phyloP scores from a whole-genome alignment of 345 rosid genomes.

The Anacardium occidentale region DNA sequence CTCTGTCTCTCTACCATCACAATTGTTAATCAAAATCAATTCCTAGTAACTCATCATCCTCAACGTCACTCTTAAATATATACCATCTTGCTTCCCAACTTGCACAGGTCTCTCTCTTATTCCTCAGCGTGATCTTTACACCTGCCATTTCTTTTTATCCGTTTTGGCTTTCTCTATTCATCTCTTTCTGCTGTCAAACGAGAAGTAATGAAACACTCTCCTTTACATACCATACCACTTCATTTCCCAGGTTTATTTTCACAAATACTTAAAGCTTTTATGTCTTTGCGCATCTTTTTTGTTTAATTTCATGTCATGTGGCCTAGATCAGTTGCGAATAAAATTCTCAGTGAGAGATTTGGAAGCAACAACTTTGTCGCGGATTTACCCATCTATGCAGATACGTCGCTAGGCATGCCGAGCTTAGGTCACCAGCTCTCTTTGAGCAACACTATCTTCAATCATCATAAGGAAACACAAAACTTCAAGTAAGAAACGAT shows the following conservation, averaged over 20 bases:
- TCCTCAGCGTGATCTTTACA: constrained; percentile 31
- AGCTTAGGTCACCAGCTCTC: constrained; percentile 34
- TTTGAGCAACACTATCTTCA: constrained; percentile 26
- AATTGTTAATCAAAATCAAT: neutral
- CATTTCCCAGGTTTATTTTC: neutral
- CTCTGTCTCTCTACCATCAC: neutral
- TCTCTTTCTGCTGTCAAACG: constrained; percentile 1
- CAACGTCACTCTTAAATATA: constrained; percentile 39
- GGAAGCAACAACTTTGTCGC: constrained; percentile 83
- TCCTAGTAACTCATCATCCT: constrained; percentile 19
- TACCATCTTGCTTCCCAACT: constrained; percentile 36
- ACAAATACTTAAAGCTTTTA: neutral
- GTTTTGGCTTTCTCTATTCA: constrained; percentile 28
- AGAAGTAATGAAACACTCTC: neutral
- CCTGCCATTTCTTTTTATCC: constrained; percentile 23
- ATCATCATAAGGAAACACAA: constrained; percentile 35
- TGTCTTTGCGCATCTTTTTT: neutral
- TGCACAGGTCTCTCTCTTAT: constrained; percentile 51
- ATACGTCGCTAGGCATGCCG: constrained; percentile 30
- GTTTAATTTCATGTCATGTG: constrained; percentile 51
- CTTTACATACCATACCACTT: neutral
- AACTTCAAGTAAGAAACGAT: constrained; percentile 47
- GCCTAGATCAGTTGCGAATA: constrained; percentile 75
- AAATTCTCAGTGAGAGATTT: constrained; percentile 52
- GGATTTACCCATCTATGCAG: constrained; percentile 51